Conservation (phyloP, 116 monocot genomes). For the Iris pallida region DNA sequence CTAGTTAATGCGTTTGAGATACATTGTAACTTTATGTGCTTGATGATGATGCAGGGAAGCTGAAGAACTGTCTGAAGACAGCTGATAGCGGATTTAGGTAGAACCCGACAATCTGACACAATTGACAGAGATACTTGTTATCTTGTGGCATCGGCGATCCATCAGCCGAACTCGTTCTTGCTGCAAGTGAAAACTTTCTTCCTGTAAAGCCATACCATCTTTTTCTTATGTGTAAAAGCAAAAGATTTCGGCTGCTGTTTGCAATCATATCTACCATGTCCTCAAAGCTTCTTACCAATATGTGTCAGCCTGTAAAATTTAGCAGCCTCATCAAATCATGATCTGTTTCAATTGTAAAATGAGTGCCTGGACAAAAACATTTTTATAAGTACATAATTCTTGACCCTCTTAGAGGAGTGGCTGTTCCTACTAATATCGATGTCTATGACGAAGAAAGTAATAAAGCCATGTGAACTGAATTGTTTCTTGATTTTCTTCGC, state of each 20-base stretch:
- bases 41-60: neutral
- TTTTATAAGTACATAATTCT: no score
- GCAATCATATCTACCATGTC: neutral
- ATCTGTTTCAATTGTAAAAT: neutral
- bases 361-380: no score
- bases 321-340: neutral
- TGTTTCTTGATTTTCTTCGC: neutral
- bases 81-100: neutral
- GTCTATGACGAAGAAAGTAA: no score
- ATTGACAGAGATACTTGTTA: neutral
- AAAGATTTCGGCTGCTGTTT: conserved; percentile 4
- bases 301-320: neutral
- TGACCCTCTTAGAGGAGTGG: no score
- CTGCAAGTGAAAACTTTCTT: neutral
- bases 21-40: no score
- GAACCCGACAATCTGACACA: neutral
- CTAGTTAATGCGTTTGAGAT: no score
- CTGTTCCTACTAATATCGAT: no score
- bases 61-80: neutral
- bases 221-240: conserved; percentile 1
- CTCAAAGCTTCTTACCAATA: neutral
- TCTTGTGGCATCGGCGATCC: neutral
- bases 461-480: neutral
- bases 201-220: neutral
- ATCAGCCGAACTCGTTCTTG: neutral